phyloP scores from a whole-genome alignment of 768 basidiomycete species.

The Zangia roseola region DNA sequence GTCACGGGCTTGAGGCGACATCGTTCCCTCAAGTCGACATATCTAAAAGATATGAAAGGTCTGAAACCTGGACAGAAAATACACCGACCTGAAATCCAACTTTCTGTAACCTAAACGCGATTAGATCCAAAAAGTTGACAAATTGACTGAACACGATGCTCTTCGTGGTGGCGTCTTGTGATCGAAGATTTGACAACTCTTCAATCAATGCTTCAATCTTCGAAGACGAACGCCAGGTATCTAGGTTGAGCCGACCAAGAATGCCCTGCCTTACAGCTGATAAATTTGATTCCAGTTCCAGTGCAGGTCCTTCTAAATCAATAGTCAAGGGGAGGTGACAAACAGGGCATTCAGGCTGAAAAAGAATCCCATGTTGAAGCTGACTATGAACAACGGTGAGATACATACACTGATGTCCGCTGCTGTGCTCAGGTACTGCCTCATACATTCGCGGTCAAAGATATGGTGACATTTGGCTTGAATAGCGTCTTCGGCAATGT shows the following conservation, averaged over 20 bases:
- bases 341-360: constrained; percentile 90
- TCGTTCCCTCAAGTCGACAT: constrained; percentile 92
- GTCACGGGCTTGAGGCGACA: constrained; percentile 95
- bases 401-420: constrained; percentile 59
- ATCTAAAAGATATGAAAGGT: constrained; percentile 46
- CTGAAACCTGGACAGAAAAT: not conserved
- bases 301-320: constrained; percentile 90
- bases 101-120: constrained; percentile 87
- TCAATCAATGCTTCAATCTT: constrained; percentile 97
- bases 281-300: constrained; percentile 71
- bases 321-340: constrained; percentile 92
- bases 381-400: not conserved
- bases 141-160: constrained; percentile 97
- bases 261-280: constrained; percentile 77
- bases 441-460: constrained; percentile 95
- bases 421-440: constrained; percentile 80
- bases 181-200: constrained; percentile 81
- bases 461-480: constrained; percentile 91
- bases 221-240: constrained; percentile 91
- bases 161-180: constrained; percentile 88
- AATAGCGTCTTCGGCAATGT: constrained; percentile 96
- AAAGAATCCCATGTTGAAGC: not conserved
- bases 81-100: constrained; percentile 82
- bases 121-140: constrained; percentile 89
- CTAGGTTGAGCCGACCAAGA: constrained; percentile 83